Evolutionary conservation across 2,329 filamentous ascomycete genomes (phyloP).

Genomic region (Apiospora koreana): DNA sequence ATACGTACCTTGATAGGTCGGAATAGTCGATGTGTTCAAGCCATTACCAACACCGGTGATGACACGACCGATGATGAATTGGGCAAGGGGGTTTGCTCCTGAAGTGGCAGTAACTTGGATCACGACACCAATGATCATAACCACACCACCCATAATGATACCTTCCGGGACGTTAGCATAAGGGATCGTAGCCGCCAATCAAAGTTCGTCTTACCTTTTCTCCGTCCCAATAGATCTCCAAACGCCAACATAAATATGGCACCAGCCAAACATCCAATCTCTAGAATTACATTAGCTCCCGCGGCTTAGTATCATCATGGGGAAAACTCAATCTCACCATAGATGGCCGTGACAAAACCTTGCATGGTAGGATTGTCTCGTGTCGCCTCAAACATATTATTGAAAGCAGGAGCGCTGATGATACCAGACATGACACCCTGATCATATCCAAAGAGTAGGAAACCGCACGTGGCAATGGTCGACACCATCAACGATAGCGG

Average conservation of each 20-base stretch:
- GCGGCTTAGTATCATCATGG: neutral
- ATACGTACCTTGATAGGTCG: constrained; percentile 43
- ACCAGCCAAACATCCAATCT: constrained; percentile 45
- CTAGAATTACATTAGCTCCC: neutral
- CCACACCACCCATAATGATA: constrained; percentile 23
- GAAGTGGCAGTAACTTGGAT: constrained; percentile 51
- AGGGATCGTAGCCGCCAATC: neutral
- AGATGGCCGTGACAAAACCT: constrained; percentile 48
- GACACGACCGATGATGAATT: constrained; percentile 50
- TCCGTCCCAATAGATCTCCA: constrained; percentile 53
- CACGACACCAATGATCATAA: constrained; percentile 62
- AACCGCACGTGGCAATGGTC: constrained; percentile 69
- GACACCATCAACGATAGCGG: constrained; percentile 59
- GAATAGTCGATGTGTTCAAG: constrained; percentile 48
- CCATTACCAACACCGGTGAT: constrained; percentile 56
- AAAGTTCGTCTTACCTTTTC: constrained; percentile 36
- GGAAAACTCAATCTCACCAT: constrained; percentile 26
- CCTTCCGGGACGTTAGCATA: neutral
- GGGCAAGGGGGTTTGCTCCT: constrained; percentile 35
- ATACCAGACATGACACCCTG: constrained; percentile 85
- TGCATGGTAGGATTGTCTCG: constrained; percentile 47
- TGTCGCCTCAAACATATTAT: constrained; percentile 47
- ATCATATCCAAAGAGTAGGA: constrained; percentile 88
- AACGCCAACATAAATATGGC: constrained; percentile 50
- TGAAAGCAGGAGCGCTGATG: constrained; percentile 55